Conservation (phyloP, 257 asterid species). For the Salvia rosmarinus region DNA sequence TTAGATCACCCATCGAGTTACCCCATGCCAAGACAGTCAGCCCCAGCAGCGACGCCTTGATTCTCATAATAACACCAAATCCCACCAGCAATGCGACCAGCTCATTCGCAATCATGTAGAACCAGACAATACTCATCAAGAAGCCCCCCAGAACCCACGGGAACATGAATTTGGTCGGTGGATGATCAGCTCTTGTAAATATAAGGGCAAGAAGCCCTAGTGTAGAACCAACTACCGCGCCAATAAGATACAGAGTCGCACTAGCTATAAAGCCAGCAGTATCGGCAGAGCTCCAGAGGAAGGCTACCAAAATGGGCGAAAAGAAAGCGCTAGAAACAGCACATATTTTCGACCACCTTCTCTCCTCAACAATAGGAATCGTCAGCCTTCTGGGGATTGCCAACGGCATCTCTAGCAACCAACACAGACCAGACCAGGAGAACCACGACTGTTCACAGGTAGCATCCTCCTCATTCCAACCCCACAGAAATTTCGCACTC, state of each 20-base stretch:
- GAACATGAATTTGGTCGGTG: constrained; percentile 52
- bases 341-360: constrained; percentile 68
- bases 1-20: constrained; percentile 82
- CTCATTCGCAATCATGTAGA: constrained; percentile 75
- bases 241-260: constrained; percentile 35
- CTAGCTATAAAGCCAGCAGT: constrained; percentile 11
- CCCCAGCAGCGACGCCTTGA: constrained; percentile 62
- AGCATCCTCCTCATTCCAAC: constrained; percentile 63
- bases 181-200: constrained; percentile 50
- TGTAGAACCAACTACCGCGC: constrained; percentile 40
- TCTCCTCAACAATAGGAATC: constrained; percentile 76
- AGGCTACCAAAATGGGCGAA: constrained; percentile 62
- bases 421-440: constrained; percentile 55
- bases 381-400: constrained; percentile 66
- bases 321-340: constrained; percentile 65
- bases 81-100: constrained; percentile 70
- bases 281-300: constrained; percentile 52
- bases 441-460: constrained; percentile 23
- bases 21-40: constrained; percentile 88
- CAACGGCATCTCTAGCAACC: constrained; percentile 59
- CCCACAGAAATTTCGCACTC: constrained; percentile 48
- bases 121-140: constrained; percentile 82
- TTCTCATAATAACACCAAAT: constrained; percentile 57
- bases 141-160: constrained; percentile 86
- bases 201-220: constrained; percentile 57